Evolutionary conservation across 257 asterid genomes (phyloP), one percentile per base, ranked within the genome.

Genomic region (Penstemon barbatus): DNA sequence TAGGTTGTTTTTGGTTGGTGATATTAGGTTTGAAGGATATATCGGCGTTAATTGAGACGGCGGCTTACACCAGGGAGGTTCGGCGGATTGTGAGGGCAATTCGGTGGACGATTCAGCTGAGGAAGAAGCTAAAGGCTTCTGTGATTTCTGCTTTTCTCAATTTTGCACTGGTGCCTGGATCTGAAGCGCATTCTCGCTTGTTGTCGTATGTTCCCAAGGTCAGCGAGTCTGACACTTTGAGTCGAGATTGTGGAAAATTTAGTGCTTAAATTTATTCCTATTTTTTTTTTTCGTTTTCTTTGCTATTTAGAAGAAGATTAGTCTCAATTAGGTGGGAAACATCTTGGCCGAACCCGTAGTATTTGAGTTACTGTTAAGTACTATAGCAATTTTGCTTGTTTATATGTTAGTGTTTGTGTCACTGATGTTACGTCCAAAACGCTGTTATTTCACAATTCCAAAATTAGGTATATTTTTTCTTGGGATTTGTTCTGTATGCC

Each of bases 61-160:
- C 95, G 25, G 97, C 95, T 40, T 83, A 89, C 72, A 73, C 88
- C 9, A 86, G 93, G 40, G 96, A 91, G 79, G 82, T 87, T 49
- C 70, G 96, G 69, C 84, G 92, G 82, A 84, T 91, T 76, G 69
- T 74, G 56, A 82, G 89, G 74, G 95, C 95, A 19, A 81, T 91
- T 72, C 78, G 96, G 53, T 80, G 84, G 74, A 85, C 97, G 53
- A 77, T 87, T 72, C 87, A 84, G 66, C 73, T 91, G 65, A 82
- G 95, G 79, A 91, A 71, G 83, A 85, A 91, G 80, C 78, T 91
- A 13, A 91, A 77, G 64, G 78, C 86, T 36, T 77, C 95, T 57
- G 81, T 79, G 62, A 71, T 91, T 13, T 77, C 83, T 69, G 82
- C 86, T 3, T 87, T 89, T 80, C 89, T 89, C 52, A 82, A 54